Conservation (phyloP, 2,329 filamentous ascomycete genomes). For the Capronia coronata region DNA sequence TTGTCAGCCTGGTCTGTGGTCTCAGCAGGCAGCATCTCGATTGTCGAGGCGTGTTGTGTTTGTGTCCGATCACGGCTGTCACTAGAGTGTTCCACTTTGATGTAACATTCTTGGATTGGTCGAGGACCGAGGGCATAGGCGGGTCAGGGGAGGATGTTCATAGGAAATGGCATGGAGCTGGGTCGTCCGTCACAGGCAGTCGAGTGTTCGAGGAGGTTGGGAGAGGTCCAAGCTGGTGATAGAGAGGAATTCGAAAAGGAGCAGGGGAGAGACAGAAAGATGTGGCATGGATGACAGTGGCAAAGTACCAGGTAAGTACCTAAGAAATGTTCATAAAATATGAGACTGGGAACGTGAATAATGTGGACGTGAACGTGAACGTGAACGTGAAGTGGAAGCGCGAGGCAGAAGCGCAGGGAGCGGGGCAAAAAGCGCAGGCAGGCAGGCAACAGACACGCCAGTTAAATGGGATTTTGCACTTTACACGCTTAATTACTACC, state of each 20-base stretch:
- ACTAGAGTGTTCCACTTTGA: neutral
- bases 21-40: neutral
- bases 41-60: too few species aligned
- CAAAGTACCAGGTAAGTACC: neutral
- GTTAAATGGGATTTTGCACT: constrained; percentile 2
- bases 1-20: constrained; percentile 1
- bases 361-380: too few species aligned
- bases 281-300: neutral
- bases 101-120: neutral
- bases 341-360: too few species aligned
- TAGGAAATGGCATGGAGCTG: neutral
- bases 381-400: too few species aligned
- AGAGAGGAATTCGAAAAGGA: neutral
- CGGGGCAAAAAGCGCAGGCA: neutral
- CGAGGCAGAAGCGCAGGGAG: too few species aligned
- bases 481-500: too few species aligned
- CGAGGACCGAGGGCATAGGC: neutral
- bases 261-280: neutral
- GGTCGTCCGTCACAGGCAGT: neutral
- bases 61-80: neutral
- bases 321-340: too few species aligned
- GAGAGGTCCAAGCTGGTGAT: neutral
- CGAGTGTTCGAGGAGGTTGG: neutral
- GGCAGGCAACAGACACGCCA: too few species aligned
- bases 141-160: neutral